These are phyloP conservation scores for Zostera marina DNA, from an alignment of 116 monocot species.

Conservation along the genomic window DNA sequence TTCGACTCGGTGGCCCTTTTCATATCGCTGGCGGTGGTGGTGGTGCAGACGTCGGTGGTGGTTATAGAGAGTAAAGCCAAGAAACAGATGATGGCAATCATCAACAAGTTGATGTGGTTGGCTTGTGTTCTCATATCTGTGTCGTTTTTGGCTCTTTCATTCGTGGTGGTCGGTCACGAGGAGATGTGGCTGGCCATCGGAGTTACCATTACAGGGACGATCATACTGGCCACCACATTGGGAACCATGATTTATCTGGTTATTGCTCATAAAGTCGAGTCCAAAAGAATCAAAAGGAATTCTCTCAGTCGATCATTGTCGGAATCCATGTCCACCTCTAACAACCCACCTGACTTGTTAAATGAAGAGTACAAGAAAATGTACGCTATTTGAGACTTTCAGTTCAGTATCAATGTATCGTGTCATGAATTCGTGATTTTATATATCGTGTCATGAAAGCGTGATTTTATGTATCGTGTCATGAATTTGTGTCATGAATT, in stretches of 20 bases:
- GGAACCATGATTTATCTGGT: constrained; percentile 80
- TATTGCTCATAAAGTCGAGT: constrained; percentile 45
- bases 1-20: constrained; percentile 72
- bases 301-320: constrained; percentile 45
- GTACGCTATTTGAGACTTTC: constrained; percentile 60
- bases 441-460: too few relatives aligned
- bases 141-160: constrained; percentile 66
- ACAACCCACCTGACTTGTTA: constrained; percentile 35
- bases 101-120: constrained; percentile 97
- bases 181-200: constrained; percentile 55
- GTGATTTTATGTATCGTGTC: too few relatives aligned
- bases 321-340: constrained; percentile 28
- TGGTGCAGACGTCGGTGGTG: constrained; percentile 89
- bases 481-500: too few relatives aligned
- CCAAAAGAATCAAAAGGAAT: constrained; percentile 36
- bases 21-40: constrained; percentile 84
- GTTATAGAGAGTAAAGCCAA: constrained; percentile 80
- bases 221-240: constrained; percentile 52
- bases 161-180: constrained; percentile 46
- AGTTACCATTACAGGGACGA: constrained; percentile 57
- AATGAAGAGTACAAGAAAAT: constrained; percentile 44
- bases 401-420: too few relatives aligned
- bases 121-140: constrained; percentile 74
- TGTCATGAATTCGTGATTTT: too few relatives aligned
- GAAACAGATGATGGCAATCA: constrained; percentile 92